Conservation (phyloP, 331 rosid genomes). For the Malus hybrid region DNA sequence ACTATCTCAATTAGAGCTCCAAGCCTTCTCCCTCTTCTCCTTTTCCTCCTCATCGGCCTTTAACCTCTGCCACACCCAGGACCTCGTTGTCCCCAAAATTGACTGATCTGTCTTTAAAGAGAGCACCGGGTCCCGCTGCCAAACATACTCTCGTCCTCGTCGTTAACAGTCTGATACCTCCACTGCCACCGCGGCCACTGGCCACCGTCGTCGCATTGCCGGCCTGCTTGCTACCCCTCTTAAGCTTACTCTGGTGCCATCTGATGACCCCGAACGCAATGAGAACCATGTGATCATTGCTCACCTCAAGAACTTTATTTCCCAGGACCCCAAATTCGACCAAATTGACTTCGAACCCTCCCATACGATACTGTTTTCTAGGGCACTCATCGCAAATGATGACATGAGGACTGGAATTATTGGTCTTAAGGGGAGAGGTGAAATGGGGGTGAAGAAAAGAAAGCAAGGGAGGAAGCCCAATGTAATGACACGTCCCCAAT, state of each 20-base stretch:
- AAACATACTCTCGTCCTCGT: slow-evolving; percentile 54
- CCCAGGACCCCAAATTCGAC: slow-evolving; percentile 60
- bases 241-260: slow-evolving; percentile 23
- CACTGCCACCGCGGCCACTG: slow-evolving; percentile 16
- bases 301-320: slow-evolving; percentile 44
- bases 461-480: slow-evolving; percentile 81
- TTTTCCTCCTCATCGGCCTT: slow-evolving; percentile 26
- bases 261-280: slow-evolving; percentile 33
- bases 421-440: neutral
- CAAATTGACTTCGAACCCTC: slow-evolving; percentile 26
- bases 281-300: slow-evolving; percentile 51
- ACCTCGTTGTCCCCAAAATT: slow-evolving; percentile 43
- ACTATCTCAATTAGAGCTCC: slow-evolving; percentile 65
- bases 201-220: slow-evolving; percentile 51
- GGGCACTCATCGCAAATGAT: neutral
- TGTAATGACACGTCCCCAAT: no score
- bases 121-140: slow-evolving; percentile 70
- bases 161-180: slow-evolving; percentile 20
- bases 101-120: slow-evolving; percentile 65
- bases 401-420: neutral
- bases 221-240: slow-evolving; percentile 37
- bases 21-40: slow-evolving; percentile 49
- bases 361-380: neutral
- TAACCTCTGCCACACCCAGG: slow-evolving; percentile 13
- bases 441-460: slow-evolving; percentile 35